phyloP scores from a whole-genome alignment of 108 stramenopile species.

The Skeletonema marinoi region DNA sequence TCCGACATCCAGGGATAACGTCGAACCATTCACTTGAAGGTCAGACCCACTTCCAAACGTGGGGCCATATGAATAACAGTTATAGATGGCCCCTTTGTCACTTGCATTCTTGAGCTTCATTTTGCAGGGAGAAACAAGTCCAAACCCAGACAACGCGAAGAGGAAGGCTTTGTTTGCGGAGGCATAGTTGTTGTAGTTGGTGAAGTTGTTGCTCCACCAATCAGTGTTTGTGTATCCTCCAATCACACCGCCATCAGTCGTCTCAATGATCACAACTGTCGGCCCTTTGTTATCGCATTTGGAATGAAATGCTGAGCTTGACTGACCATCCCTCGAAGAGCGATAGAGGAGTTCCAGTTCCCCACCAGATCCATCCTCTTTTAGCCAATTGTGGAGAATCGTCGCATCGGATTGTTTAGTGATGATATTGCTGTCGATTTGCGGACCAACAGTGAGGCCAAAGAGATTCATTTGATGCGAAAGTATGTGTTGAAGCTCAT shows the following conservation, averaged over 20 bases:
- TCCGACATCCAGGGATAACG: neutral
- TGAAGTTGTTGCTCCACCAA: neutral
- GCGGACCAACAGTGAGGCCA: neutral
- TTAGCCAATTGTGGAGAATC: constrained; percentile 20
- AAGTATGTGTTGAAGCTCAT: constrained; percentile 20
- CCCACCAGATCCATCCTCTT: constrained; percentile 15
- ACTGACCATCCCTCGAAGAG: constrained; percentile 20
- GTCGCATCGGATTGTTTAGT: neutral
- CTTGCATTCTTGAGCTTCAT: neutral
- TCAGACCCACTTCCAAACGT: constrained; percentile 2
- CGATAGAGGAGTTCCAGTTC: constrained; percentile 24
- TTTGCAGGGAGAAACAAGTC: neutral
- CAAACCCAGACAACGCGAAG: neutral
- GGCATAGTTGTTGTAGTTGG: too few relatives aligned
- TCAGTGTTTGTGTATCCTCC: constrained; percentile 14
- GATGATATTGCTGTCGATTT: constrained; percentile 14
- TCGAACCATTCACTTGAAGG: neutral
- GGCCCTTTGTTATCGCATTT: constrained; percentile 27
- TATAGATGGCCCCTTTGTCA: neutral
- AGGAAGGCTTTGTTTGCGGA: constrained; percentile 10
- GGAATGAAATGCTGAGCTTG: constrained; percentile 3
- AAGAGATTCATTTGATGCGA: constrained; percentile 21
- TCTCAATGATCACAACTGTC: constrained; percentile 13
- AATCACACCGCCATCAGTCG: constrained; percentile 10
- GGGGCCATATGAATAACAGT: neutral